A percentile compares a stretch with the other conserved stretches of the same genome.
These are phyloP conservation scores for Rossbeevera mucosa DNA, from an alignment of 768 basidiomycete species.

Conservation along the genomic window DNA sequence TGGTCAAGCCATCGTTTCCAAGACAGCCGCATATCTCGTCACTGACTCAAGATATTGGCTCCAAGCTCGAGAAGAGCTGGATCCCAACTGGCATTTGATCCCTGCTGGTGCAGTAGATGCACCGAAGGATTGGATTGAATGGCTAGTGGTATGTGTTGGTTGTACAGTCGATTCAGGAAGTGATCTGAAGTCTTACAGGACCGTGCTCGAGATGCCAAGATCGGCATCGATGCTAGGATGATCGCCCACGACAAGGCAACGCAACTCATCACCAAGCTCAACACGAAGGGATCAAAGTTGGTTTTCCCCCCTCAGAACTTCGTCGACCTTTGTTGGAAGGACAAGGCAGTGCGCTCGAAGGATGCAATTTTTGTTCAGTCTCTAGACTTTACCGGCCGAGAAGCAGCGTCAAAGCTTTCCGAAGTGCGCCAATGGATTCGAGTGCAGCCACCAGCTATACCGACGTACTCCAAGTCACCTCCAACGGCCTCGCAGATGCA, in stretches of 20 bases:
- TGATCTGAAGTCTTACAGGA: slow-evolving; percentile 27
- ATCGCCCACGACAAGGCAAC: slow-evolving; percentile 69
- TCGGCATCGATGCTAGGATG: slow-evolving; percentile 86
- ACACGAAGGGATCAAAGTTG: slow-evolving; percentile 54
- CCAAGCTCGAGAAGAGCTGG: slow-evolving; percentile 67
- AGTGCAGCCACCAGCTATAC: slow-evolving; percentile 51
- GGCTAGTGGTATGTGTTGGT: slow-evolving; percentile 54
- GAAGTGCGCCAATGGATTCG: slow-evolving; percentile 69
- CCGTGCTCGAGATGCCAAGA: slow-evolving; percentile 41
- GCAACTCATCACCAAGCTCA: slow-evolving; percentile 53
- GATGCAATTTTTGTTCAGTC: slow-evolving; percentile 64
- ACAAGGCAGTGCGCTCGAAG: slow-evolving; percentile 65
- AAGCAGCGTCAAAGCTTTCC: slow-evolving; percentile 65
- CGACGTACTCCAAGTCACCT: slow-evolving; percentile 57
- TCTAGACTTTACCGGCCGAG: slow-evolving; percentile 64
- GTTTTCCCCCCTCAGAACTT: slow-evolving; percentile 81
- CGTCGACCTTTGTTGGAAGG: slow-evolving; percentile 76
- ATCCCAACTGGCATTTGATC: slow-evolving; percentile 69
- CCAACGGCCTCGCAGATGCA: slow-evolving; percentile 61
- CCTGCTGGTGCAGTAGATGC: slow-evolving; percentile 48
- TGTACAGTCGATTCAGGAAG: background rate
- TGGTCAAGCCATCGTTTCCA: slow-evolving; percentile 68
- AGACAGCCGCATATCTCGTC: slow-evolving; percentile 64
- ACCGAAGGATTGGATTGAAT: slow-evolving; percentile 76
- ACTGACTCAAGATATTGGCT: slow-evolving; percentile 83